Evolutionary conservation across 768 basidiomycete species (phyloP).

Genomic region (Xerocomellus amylosporus): DNA sequence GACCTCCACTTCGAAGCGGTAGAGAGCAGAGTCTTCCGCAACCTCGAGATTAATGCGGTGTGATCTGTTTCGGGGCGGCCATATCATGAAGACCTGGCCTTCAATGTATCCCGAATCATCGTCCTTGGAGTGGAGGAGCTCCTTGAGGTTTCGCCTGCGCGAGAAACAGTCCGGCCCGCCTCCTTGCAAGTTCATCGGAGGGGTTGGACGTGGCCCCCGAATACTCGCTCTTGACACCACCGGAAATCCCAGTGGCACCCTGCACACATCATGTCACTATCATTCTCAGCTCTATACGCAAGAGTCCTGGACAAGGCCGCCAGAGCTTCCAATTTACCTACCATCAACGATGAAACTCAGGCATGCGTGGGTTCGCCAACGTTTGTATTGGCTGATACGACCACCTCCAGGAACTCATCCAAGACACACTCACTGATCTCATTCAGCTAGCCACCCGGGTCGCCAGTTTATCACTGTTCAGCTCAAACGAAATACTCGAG

Average conservation of each 20-base stretch:
- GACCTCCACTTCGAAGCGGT: constrained; percentile 41
- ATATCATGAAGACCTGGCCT: constrained; percentile 45
- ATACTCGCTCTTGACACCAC: background rate
- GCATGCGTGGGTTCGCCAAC: constrained; percentile 23
- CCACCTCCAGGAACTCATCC: constrained; percentile 54
- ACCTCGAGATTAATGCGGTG: constrained; percentile 33
- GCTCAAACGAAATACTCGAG: constrained; percentile 77
- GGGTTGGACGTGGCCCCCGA: constrained; percentile 1
- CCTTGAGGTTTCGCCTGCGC: constrained; percentile 30
- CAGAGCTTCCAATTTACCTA: constrained; percentile 40
- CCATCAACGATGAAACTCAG: constrained; percentile 46
- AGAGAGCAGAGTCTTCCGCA: constrained; percentile 8
- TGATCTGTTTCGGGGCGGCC: constrained; percentile 32
- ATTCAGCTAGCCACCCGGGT: constrained; percentile 52
- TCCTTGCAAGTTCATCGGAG: constrained; percentile 8
- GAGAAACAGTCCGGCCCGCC: constrained; percentile 16
- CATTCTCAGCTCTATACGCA: constrained; percentile 40
- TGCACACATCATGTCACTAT: constrained; percentile 20
- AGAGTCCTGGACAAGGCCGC: constrained; percentile 39
- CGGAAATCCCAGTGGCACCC: constrained; percentile 5
- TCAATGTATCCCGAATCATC: constrained; percentile 40
- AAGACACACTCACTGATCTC: constrained; percentile 55
- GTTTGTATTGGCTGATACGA: constrained; percentile 6
- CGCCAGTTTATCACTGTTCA: constrained; percentile 67
- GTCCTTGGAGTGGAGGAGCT: constrained; percentile 31